These are phyloP conservation scores for Ophiosphaerella herpotricha DNA, from an alignment of 2,329 filamentous ascomycete genomes.

Conservation along the genomic window DNA sequence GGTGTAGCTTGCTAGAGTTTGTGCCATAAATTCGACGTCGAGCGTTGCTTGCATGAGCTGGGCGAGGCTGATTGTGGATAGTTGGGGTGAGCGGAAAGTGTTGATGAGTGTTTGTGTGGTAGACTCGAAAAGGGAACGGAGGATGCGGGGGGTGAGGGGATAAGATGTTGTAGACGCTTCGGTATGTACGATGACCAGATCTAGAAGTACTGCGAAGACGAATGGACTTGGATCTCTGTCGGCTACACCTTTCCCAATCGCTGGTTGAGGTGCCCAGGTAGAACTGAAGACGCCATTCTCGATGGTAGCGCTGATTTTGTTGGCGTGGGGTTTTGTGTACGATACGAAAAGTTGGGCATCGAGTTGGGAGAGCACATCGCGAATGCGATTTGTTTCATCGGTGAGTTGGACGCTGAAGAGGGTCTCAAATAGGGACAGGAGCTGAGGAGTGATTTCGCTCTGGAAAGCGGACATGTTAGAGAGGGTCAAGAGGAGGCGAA, in stretches of 20 bases:
- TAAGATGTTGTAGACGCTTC: constrained; percentile 65
- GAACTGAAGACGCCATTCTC: constrained; percentile 71
- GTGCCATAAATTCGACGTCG: constrained; percentile 94
- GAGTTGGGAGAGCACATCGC: constrained; percentile 87
- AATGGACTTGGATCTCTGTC: constrained; percentile 83
- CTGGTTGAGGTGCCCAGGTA: constrained; percentile 68
- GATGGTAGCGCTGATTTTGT: constrained; percentile 68
- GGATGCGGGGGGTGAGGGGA: constrained; percentile 76
- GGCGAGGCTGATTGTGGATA: constrained; percentile 70
- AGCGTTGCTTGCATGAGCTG: constrained; percentile 96
- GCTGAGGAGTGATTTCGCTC: constrained; percentile 77
- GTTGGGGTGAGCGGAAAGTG: constrained; percentile 65
- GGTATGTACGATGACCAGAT: constrained; percentile 87
- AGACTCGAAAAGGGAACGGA: constrained; percentile 85
- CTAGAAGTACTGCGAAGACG: constrained; percentile 83
- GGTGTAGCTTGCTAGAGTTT: constrained; percentile 88
- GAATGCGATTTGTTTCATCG: constrained; percentile 89
- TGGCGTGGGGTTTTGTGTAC: constrained; percentile 72
- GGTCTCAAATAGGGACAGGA: constrained; percentile 93
- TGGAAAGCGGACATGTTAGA: constrained; percentile 88
- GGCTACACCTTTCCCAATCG: constrained; percentile 37
- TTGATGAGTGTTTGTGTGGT: constrained; percentile 79
- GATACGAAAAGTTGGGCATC: constrained; percentile 89
- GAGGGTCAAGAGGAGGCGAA: constrained; percentile 90
- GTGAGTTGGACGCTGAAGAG: constrained; percentile 93